Base-by-base conservation (phyloP, 2,329 filamentous ascomycete species). In the Arthrobotrys entomopaga region DNA sequence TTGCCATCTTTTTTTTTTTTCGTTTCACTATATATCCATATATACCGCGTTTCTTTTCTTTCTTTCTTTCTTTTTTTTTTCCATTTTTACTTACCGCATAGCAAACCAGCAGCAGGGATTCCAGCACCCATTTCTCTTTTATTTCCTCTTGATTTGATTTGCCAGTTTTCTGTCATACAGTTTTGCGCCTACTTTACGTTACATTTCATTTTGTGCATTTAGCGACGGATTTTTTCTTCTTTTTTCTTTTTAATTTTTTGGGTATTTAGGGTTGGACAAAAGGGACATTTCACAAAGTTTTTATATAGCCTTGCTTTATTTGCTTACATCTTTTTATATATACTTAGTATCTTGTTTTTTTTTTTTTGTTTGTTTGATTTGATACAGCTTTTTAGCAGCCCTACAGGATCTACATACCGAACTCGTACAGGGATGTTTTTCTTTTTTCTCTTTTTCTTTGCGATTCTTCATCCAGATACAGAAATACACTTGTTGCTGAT, bases 261-360 rank as follows among this genome's bases (percentile, higher is more conserved):
- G 60, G 50, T 50, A n/a, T 63, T 43, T 19, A 65, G 29, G 61
- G 34, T 53, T 46, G 26, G 61, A 65, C 53, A 40, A 50, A 50
- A 57, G 61, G 61, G 49, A 57, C 49, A 57, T 40, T 26, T 7
- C 20, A 34, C 50, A 40, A 50, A 48, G 42, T 52, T 43, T 42
- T 26, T n/a, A 10, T 65, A 57, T 16, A 53, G 42, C 46, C 63
- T 58, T 65, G 50, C 38, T 53, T 34, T 58, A 43, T 65, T 22
- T 13, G 63, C 57, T 65, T 53, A 19, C 46, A 65, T 53, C 50
- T 40, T 34, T 3, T 7, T 34, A 34, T 34, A 34, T 34, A 34
- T 34, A 7, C 29, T 34, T n/a, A n/a, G n/a, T n/a, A n/a, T n/a
- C n/a, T n/a, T n/a, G n/a, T n/a, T n/a, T n/a, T n/a, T n/a, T n/a